Percentiles rank a stretch among this genome's conserved stretches.
These are phyloP conservation scores for Mangifera indica DNA, from an alignment of 345 rosid species.

Conservation along the genomic window DNA sequence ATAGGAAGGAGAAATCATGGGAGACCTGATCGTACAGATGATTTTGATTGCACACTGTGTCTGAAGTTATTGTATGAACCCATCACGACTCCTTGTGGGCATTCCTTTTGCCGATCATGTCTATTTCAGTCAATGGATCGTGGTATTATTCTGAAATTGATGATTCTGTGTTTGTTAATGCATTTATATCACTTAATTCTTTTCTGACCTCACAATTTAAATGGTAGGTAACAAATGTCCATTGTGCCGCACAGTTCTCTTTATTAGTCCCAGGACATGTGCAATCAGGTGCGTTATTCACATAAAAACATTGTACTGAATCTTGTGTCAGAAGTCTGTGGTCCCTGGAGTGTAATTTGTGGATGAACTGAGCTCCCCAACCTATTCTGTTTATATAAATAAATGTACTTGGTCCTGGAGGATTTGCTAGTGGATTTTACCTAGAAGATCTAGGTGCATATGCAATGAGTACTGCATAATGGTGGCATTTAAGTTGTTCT, in stretches of 20 bases:
- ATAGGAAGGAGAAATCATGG: constrained; percentile 39
- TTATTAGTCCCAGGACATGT: constrained; percentile 79
- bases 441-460: constrained; percentile 11
- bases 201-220: constrained; percentile 19
- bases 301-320: background rate
- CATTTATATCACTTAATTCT: constrained; percentile 1
- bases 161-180: constrained; percentile 6
- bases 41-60: constrained; percentile 89
- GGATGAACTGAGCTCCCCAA: background rate
- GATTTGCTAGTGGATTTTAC: constrained; percentile 2
- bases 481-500: background rate
- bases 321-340: background rate
- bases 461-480: background rate
- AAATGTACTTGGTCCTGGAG: constrained; percentile 16
- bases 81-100: constrained; percentile 92
- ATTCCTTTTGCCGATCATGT: constrained; percentile 90
- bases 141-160: constrained; percentile 44
- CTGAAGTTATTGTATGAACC: constrained; percentile 87
- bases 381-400: constrained; percentile 7
- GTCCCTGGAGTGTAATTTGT: background rate
- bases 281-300: constrained; percentile 62
- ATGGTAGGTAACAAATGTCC: constrained; percentile 91
- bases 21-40: constrained; percentile 68
- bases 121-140: constrained; percentile 93
- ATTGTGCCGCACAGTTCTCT: constrained; percentile 85